Evolutionary conservation across 2,329 filamentous ascomycete genomes (phyloP), one percentile per base, ranked within the genome.

Genomic region (Fonsecaea multimorphosa): DNA sequence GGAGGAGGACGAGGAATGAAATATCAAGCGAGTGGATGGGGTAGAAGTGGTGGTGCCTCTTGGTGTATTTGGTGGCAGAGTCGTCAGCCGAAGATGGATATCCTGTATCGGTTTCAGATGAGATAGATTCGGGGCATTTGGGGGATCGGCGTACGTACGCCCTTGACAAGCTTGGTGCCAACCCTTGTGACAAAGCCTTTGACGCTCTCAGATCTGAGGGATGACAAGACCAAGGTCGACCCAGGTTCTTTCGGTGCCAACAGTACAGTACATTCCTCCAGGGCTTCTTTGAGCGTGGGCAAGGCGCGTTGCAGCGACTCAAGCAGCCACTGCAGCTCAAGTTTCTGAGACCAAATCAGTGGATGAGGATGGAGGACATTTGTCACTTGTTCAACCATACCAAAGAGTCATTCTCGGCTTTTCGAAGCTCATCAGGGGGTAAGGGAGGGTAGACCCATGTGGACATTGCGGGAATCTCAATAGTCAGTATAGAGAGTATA

Each of bases 111-210:
- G 6, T 14, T 51, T 60, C 51, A 61, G 49, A 29, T 24, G 5
- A 12, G 19, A 6, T 12, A 56, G 32, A 29, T 22, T 44, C 31
- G 4, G 46, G 32, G 44, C 38, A 36, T 52, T 22, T 54, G n/a
- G 40, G 36, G 65, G 61, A 34, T 40, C 8, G 29, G 3, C 19
- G 19, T 53, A 84, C 89, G 72, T 83, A 93, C 91, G 71, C 93
- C 94, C 77, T 96, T 97, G 69, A 96, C 90, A 69, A 99, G 90
- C 58, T 90, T 88, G n/a, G 92, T 92, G 44, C 95, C 95, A 38
- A 96, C 87, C 61, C 95, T 87, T 0, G 94, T 98, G 66, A 98
- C 87, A 73, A 92, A 91, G 19, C 95, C 95, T 78, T 99, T 99
- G 68, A 98, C 88, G 71, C 86, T 88, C 80, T 99, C 95, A 62